phyloP scores from a whole-genome alignment of 1,139 yeast species.

The Candida sp. region DNA sequence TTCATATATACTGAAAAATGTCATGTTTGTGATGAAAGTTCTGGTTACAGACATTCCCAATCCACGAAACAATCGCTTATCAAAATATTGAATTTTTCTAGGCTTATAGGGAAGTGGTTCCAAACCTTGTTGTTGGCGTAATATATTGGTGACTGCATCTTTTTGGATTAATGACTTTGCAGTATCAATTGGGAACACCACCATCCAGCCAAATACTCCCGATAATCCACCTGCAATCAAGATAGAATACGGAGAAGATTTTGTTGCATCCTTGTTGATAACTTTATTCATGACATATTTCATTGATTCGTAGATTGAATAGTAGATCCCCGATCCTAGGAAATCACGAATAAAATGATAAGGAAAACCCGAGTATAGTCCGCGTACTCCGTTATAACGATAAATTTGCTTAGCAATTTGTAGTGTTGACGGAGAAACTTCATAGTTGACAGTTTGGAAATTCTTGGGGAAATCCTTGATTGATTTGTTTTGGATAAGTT shows the following conservation, averaged over 20 bases:
- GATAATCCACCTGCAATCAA: constrained; percentile 74
- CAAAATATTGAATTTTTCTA: constrained; percentile 31
- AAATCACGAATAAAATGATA: constrained; percentile 69
- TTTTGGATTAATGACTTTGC: constrained; percentile 72
- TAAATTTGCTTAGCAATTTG: constrained; percentile 50
- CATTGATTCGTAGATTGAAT: constrained; percentile 69
- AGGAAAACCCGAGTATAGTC: constrained; percentile 70
- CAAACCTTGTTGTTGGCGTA: constrained; percentile 47
- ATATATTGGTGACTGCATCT: constrained; percentile 66
- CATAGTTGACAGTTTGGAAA: constrained; percentile 11
- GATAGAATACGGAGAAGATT: constrained; percentile 33
- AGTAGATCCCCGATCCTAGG: constrained; percentile 70
- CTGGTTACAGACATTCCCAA: constrained; percentile 70
- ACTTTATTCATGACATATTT: constrained; percentile 44
- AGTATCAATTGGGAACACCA: constrained; percentile 80
- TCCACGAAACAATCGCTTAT: constrained; percentile 65
- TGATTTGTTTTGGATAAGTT: constrained; percentile 35
- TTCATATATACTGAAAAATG: constrained; percentile 74
- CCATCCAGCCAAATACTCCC: constrained; percentile 70
- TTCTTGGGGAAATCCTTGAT: constrained; percentile 11
- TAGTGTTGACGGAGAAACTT: constrained; percentile 18
- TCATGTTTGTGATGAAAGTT: constrained; percentile 70
- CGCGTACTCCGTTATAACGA: constrained; percentile 54
- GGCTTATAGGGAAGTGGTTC: constrained; percentile 27
- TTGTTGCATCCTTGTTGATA: constrained; percentile 25